Evolutionary conservation across 129 eudicot genomes (phyloP).

Genomic region (Tagetes patula): DNA sequence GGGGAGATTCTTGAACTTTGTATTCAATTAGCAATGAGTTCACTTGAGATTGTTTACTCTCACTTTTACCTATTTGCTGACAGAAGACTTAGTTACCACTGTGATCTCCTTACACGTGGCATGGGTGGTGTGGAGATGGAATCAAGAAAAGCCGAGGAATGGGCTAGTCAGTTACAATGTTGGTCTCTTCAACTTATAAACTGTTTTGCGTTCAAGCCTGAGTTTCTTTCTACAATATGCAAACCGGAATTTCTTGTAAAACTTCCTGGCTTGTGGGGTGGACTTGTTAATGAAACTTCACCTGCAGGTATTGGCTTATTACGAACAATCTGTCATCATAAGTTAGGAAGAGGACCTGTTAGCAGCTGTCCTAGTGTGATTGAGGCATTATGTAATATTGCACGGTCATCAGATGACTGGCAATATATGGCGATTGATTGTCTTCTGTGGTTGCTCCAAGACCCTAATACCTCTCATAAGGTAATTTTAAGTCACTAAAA

Average conservation of each 20-base stretch:
- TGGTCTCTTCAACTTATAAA: constrained; percentile 98
- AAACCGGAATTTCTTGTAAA: constrained; percentile 76
- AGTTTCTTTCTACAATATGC: constrained; percentile 82
- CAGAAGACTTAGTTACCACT: constrained; percentile 81
- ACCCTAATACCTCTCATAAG: constrained; percentile 86
- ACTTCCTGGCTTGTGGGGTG: constrained; percentile 99
- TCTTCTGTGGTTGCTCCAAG: constrained; percentile 94
- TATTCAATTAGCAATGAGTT: constrained; percentile 92
- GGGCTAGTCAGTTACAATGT: constrained; percentile 98
- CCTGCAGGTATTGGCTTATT: constrained; percentile 94
- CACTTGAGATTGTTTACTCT: constrained; percentile 88
- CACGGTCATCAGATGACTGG: constrained; percentile 97
- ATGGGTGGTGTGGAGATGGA: constrained; percentile 99
- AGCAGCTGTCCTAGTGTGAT: constrained; percentile 78
- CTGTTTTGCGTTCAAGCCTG: constrained; percentile 91
- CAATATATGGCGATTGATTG: constrained; percentile 98
- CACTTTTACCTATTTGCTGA: constrained; percentile 86
- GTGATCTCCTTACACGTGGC: constrained; percentile 95
- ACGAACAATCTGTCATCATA: constrained; percentile 91
- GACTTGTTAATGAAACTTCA: constrained; percentile 94
- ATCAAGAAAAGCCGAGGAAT: constrained; percentile 96
- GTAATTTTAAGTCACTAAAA: constrained; percentile 35
- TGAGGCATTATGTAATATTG: constrained; percentile 88
- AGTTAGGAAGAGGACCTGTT: constrained; percentile 88
- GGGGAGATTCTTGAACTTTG: constrained; percentile 92